phyloP scores from a whole-genome alignment of 345 rosid genomes.

The Bruguiera gymnorhiza region DNA sequence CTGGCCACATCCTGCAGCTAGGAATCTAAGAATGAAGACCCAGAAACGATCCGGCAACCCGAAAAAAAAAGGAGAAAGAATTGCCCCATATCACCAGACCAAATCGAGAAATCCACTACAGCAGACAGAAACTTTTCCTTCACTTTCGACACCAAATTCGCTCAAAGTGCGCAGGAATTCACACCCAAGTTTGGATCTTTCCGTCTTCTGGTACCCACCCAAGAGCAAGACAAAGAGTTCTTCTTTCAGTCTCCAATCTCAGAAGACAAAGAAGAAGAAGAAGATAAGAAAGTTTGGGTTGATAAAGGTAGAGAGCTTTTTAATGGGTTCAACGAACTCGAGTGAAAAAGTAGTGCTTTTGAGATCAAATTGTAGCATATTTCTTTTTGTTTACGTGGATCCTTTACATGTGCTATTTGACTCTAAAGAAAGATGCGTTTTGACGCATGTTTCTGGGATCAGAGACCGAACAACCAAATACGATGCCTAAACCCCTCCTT shows the following conservation, averaged over 20 bases:
- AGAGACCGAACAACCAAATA: too few species aligned
- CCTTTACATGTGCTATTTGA: too few species aligned
- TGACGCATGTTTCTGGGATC: too few species aligned
- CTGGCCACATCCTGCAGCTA: neutral
- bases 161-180: conserved; percentile 5
- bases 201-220: conserved; percentile 4
- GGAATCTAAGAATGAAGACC: conserved; percentile 10
- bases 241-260: neutral
- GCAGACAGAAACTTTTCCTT: conserved; percentile 4
- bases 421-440: too few species aligned
- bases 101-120: neutral
- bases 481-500: too few species aligned
- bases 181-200: conserved; percentile 34
- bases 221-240: neutral
- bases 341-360: too few species aligned
- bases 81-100: conserved; percentile 19
- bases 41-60: conserved; percentile 6
- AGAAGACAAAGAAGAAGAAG: neutral
- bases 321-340: too few species aligned
- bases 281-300: too few species aligned
- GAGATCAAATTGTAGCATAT: too few species aligned
- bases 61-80: conserved; percentile 13
- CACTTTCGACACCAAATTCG: conserved; percentile 26
- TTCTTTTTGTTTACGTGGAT: too few species aligned
- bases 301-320: too few species aligned